Conservation (phyloP, 2,329 filamentous ascomycete species). For the Cadophora sp. region DNA sequence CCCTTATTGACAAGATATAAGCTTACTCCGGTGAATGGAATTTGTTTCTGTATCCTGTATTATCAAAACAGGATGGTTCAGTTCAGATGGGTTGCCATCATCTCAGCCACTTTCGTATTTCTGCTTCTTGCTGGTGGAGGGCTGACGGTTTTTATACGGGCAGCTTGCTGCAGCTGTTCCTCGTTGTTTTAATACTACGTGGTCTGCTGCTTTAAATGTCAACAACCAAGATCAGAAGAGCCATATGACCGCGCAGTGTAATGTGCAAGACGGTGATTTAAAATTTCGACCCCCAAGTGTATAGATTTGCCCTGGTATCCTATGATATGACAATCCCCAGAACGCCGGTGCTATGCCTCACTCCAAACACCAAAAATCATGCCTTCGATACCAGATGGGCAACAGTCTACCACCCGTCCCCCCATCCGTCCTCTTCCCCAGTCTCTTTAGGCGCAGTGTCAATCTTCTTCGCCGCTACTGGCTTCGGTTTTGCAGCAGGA, state of each 20-base stretch:
- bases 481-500: slow-evolving; percentile 49
- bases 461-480: slow-evolving; percentile 66
- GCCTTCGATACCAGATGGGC: neutral
- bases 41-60: too few species aligned
- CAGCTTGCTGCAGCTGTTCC: too few species aligned
- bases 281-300: neutral
- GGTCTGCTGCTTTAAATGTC: too few species aligned
- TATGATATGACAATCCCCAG: neutral
- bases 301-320: slow-evolving; percentile 16
- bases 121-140: too few species aligned
- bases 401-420: slow-evolving; percentile 65
- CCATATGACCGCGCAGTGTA: neutral
- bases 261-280: too few species aligned
- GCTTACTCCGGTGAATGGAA: too few species aligned
- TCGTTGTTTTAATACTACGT: too few species aligned
- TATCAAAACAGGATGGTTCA: too few species aligned
- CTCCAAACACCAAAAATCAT: slow-evolving; percentile 2
- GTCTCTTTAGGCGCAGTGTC: slow-evolving; percentile 69
- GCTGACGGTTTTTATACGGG: too few species aligned
- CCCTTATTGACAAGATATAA: too few species aligned
- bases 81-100: too few species aligned
- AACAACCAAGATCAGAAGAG: neutral
- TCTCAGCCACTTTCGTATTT: too few species aligned
- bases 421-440: slow-evolving; percentile 67
- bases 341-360: slow-evolving; percentile 25